A percentile compares a stretch with the other conserved stretches of the same genome.
Conservation (phyloP, 768 basidiomycete species). For the Tulasnella sp. region DNA sequence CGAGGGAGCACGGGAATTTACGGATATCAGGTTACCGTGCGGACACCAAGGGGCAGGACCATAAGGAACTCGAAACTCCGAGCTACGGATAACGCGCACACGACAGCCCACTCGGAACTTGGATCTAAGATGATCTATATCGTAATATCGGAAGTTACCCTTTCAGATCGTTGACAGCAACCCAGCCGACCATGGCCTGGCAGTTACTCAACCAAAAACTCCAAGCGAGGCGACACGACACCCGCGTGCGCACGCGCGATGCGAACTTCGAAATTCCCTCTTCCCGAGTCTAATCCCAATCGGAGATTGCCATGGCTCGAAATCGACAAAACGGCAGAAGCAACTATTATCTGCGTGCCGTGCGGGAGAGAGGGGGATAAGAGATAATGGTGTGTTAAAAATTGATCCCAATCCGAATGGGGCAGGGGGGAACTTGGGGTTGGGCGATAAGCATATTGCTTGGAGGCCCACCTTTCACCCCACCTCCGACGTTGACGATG, state of each 20-base stretch:
- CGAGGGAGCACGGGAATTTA: slow-evolving; percentile 7
- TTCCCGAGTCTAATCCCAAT: slow-evolving; percentile 8
- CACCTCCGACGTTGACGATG: background rate
- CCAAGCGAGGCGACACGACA: no score
- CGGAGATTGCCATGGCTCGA: background rate
- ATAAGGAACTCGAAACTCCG: background rate
- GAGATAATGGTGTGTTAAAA: background rate
- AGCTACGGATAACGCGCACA: background rate
- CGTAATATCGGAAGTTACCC: background rate
- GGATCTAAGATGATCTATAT: background rate
- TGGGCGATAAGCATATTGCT: background rate
- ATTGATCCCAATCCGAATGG: background rate
- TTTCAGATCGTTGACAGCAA: no score
- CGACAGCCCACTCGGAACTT: slow-evolving; percentile 6
- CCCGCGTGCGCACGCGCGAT: no score
- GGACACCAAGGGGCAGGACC: background rate
- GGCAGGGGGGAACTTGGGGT: background rate
- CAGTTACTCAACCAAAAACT: no score
- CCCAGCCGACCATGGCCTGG: no score
- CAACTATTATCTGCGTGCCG: background rate
- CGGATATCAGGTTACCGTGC: background rate
- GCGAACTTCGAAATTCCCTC: no score
- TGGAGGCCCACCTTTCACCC: background rate
- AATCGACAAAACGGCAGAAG: background rate
- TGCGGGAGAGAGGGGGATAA: background rate